These are phyloP conservation scores for Kwoniella dejecticola DNA, from an alignment of 768 basidiomycete genomes.

Conservation along the genomic window DNA sequence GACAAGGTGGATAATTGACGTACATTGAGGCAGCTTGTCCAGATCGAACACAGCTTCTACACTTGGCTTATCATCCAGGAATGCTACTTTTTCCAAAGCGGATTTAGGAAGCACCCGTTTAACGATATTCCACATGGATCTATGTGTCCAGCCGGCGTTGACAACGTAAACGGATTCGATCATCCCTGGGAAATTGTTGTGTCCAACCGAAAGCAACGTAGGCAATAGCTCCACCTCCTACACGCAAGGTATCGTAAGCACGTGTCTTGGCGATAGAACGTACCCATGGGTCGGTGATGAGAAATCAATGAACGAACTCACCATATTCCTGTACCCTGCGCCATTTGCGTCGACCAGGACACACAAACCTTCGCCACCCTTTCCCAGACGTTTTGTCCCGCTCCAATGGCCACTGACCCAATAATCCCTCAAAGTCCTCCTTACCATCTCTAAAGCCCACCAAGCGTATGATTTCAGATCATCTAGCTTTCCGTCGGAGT, in stretches of 20 bases:
- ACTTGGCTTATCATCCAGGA: conserved; percentile 35
- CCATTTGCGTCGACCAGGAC: conserved; percentile 50
- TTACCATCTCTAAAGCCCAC: conserved; percentile 50
- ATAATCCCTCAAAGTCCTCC: conserved; percentile 44
- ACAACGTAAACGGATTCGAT: conserved; percentile 49
- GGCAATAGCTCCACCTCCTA: conserved; percentile 55
- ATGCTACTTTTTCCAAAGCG: conserved; percentile 50
- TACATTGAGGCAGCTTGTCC: conserved; percentile 41
- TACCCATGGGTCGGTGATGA: no score
- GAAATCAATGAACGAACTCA: conserved; percentile 19
- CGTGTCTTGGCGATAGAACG: no score
- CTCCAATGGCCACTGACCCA: conserved; percentile 31
- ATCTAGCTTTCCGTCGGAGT: conserved; percentile 34
- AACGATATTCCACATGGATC: conserved; percentile 50
- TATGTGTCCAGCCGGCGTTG: conserved; percentile 52
- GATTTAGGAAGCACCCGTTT: conserved; percentile 51
- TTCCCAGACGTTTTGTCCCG: conserved; percentile 4
- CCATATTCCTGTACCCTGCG: conserved; percentile 52
- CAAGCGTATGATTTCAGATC: conserved; percentile 50
- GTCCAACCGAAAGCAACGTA: conserved; percentile 45
- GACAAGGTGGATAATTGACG: no score
- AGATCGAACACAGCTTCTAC: conserved; percentile 45
- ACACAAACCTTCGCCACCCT: conserved; percentile 44
- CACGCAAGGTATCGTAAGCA: no score
- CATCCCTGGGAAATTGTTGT: conserved; percentile 52